These are phyloP conservation scores for Lactifluus volemus DNA, from an alignment of 768 basidiomycete genomes.

Conservation along the genomic window DNA sequence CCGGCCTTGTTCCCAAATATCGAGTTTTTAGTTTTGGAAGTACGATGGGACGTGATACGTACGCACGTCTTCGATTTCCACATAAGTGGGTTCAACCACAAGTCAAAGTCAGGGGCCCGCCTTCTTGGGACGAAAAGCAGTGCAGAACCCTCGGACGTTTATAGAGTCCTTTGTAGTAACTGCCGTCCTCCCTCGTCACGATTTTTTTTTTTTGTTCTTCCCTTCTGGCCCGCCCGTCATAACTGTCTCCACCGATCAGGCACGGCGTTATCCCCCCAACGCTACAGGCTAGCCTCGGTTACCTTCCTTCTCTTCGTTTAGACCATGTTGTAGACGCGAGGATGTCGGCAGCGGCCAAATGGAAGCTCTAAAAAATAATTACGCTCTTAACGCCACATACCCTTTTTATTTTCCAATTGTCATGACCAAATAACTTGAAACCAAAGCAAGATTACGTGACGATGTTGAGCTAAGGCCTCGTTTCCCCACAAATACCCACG, in stretches of 20 bases:
- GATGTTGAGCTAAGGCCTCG: not conserved
- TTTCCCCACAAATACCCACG: not conserved
- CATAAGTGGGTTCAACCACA: not conserved
- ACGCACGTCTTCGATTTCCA: not conserved
- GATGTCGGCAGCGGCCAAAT: not conserved
- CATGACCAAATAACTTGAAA: not conserved
- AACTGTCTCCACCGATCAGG: not conserved
- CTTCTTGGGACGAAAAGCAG: constrained; percentile 6
- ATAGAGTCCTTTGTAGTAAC: not conserved
- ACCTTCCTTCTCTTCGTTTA: constrained; percentile 3
- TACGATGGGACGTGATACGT: too few relatives aligned
- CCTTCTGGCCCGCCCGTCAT: not conserved
- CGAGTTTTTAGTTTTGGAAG: too few relatives aligned
- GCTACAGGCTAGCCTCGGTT: not conserved
- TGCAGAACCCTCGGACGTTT: constrained; percentile 11
- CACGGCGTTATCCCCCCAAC: not conserved
- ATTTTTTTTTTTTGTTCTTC: not conserved
- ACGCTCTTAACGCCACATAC: constrained; percentile 1
- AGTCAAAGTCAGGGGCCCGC: not conserved
- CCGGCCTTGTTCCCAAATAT: not conserved
- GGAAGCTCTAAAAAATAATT: not conserved
- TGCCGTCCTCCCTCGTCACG: not conserved
- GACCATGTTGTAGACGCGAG: constrained; percentile 1
- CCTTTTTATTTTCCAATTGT: not conserved
- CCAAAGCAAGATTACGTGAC: constrained; percentile 5